phyloP scores from a whole-genome alignment of 163 green algal genomes.

The Scenedesmus sp. region DNA sequence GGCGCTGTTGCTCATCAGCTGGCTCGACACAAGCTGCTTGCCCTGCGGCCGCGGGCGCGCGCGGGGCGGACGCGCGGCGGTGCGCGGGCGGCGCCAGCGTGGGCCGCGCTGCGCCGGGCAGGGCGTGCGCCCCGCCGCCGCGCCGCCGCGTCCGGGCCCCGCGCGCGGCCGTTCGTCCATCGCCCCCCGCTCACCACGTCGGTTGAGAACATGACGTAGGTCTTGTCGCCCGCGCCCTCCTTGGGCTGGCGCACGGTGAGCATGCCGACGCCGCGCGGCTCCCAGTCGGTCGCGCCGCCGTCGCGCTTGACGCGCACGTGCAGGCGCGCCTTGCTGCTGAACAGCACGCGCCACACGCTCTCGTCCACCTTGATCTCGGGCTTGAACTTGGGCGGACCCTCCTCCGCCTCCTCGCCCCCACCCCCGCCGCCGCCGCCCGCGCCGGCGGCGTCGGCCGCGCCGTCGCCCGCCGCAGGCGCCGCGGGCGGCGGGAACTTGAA shows the following conservation, averaged over 20 bases:
- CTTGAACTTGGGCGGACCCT: neutral
- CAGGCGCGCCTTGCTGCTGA: constrained; percentile 30
- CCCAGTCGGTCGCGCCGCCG: constrained; percentile 12
- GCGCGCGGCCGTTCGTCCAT: no score
- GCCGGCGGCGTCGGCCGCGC: neutral
- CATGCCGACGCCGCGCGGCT: constrained; percentile 7
- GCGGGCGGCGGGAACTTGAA: constrained; percentile 26
- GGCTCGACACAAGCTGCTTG: constrained; percentile 22
- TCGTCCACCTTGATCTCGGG: constrained; percentile 35
- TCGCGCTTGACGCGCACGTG: neutral
- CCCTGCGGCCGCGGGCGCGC: neutral
- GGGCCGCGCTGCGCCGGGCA: no score
- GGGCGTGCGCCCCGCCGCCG: no score
- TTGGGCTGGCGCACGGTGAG: constrained; percentile 25
- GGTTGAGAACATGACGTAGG: constrained; percentile 39
- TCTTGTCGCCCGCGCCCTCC: neutral
- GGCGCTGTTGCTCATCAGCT: neutral
- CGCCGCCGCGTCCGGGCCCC: no score
- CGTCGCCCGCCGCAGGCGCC: neutral
- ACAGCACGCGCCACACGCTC: constrained; percentile 6
- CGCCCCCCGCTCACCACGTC: constrained; percentile 31
- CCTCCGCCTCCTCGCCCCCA: neutral
- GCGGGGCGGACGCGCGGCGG: no score
- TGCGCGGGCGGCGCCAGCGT: no score
- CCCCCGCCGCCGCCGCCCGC: neutral